phyloP scores from a whole-genome alignment of 306 rosid species.

The Cajanus cajan region DNA sequence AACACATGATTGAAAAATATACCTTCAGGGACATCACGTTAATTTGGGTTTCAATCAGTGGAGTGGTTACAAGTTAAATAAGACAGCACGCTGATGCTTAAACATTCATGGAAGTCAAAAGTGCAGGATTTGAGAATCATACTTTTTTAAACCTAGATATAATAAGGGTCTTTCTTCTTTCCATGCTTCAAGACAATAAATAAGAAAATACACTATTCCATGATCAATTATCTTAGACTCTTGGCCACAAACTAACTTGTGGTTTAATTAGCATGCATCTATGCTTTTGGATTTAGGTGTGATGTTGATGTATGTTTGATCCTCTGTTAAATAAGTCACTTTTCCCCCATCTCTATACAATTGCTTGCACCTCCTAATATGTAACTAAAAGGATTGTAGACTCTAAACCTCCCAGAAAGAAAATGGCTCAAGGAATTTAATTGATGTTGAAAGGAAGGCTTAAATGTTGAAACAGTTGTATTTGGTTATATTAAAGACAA shows the following conservation, averaged over 20 bases:
- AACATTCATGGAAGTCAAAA: conserved; percentile 21
- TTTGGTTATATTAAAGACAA: conserved; percentile 11
- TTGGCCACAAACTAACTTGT: background rate
- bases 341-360: background rate
- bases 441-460: conserved; percentile 19
- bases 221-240: conserved; percentile 7
- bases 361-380: background rate
- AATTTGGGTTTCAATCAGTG: background rate
- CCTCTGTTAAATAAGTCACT: background rate
- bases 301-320: background rate
- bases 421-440: conserved; percentile 1
- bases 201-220: background rate
- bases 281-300: background rate
- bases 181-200: background rate
- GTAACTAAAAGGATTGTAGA: background rate
- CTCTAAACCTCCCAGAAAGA: background rate
- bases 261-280: background rate
- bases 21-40: background rate
- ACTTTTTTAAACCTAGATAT: background rate
- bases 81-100: background rate
- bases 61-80: background rate
- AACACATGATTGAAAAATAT: conserved; percentile 7
- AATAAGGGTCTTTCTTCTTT: conserved; percentile 3
- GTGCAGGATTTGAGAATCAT: background rate
- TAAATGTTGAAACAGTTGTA: background rate